Base-by-base conservation (phyloP, 2,329 filamentous ascomycete species). In the Xylariaceae sp. region DNA sequence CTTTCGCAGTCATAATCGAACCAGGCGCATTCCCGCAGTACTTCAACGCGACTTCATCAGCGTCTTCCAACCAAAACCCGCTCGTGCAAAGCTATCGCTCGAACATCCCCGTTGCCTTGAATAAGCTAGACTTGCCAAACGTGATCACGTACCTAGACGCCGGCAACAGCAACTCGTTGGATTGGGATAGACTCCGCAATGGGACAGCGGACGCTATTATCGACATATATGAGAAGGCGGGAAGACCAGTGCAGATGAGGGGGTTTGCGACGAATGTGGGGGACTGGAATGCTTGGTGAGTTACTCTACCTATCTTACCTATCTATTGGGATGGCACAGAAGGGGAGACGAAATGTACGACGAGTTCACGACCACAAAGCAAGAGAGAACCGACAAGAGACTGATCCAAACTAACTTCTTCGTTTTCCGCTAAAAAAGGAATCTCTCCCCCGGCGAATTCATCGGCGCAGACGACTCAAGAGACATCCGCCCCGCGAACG, bases 141-240 rank as follows among this genome's bases (percentile, higher is more conserved):
- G 45, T 31, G 17, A 24, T 50, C 19, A 9, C 24, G 16, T 55
- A 55, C 33, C 16, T 56, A 1, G 45, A 50, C 19, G 40, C 44
- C 29, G 46, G 53, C 12, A 45, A 50, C 31, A 50, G 46, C 23
- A 56, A 56, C 24, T 50, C 31, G 1, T 31, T 50, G n/a, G 45
- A 56, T 26, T 56, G 39, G 52, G 3, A 14, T 12, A n/a, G 37
- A 21, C 39, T 37, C 24, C 45, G 52, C 12, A 55, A 49, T 23
- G 21, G 4, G 6, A 55, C 45, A 6, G 53, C 45, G 6, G 53
- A 44, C n/a, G 37, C 37, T 1, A 31, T 44, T 6, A 17, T 24
- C 11, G 16, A 12, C 2, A 5, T 50, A 12, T 50, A 49, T 17
- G 6, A 31, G 1, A 14, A 9, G 3, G 44, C 52, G 11, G 3